phyloP scores from a whole-genome alignment of 176 grass and related monocot genomes.

The Neostapfia colusana region DNA sequence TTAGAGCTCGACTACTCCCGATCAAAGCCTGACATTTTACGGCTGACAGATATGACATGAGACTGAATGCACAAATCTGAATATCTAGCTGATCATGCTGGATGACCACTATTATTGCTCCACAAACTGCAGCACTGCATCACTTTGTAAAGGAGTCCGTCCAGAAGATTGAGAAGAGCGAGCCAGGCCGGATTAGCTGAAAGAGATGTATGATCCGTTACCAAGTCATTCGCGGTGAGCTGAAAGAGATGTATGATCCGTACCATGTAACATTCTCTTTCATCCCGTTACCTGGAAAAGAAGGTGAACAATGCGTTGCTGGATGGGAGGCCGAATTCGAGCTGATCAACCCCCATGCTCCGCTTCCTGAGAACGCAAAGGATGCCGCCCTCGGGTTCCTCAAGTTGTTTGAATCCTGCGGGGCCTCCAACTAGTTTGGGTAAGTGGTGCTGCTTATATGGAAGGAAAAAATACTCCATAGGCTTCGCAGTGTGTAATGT shows the following conservation, averaged over 20 bases:
- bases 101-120: not conserved
- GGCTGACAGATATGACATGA: conserved; percentile 18
- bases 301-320: conserved; percentile 34
- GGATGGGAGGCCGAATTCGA: conserved; percentile 56
- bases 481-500: not conserved
- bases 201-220: conserved; percentile 37
- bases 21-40: too few relatives aligned
- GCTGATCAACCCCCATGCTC: conserved; percentile 12
- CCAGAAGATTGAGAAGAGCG: conserved; percentile 55
- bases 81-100: not conserved
- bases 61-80: not conserved
- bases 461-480: not conserved
- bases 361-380: conserved; percentile 42
- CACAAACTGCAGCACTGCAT: conserved; percentile 31
- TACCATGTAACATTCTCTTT: conserved; percentile 50
- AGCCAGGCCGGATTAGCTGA: conserved; percentile 42
- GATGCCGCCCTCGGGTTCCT: conserved; percentile 52
- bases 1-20: too few relatives aligned
- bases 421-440: not conserved
- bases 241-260: conserved; percentile 46
- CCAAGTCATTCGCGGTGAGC: conserved; percentile 42
- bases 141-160: conserved; percentile 50
- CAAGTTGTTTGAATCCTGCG: conserved; percentile 40
- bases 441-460: not conserved
- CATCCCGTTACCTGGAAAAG: conserved; percentile 22